phyloP scores from a whole-genome alignment of 345 rosid species.

The Rubroshorea leprosula region DNA sequence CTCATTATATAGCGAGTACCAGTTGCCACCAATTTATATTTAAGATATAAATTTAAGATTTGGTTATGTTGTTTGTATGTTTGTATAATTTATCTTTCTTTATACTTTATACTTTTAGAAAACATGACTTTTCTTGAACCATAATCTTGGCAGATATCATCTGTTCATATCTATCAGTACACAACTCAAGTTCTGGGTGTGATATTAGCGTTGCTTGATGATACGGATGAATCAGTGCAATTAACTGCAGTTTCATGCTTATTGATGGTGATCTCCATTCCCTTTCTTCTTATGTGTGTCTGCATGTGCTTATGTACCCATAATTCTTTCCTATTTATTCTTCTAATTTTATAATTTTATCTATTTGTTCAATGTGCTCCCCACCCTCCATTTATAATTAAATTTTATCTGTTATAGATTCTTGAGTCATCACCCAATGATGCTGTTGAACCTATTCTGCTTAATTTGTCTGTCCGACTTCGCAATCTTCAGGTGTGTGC shows the following conservation, averaged over 20 bases:
- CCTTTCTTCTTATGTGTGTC: constrained; percentile 12
- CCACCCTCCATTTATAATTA: constrained; percentile 13
- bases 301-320: too few species aligned
- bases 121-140: background rate
- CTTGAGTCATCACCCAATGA: constrained; percentile 72
- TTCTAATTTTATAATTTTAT: background rate
- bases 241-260: constrained; percentile 88
- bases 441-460: constrained; percentile 83
- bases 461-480: constrained; percentile 74
- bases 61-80: background rate
- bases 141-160: constrained; percentile 59
- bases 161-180: constrained; percentile 63
- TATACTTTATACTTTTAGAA: background rate
- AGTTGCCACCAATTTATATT: background rate
- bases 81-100: background rate
- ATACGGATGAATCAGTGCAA: constrained; percentile 81
- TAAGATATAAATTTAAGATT: background rate
- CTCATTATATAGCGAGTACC: background rate
- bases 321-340: background rate
- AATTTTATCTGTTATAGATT: constrained; percentile 39
- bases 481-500: constrained; percentile 77
- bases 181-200: constrained; percentile 79
- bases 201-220: constrained; percentile 86
- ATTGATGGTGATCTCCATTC: constrained; percentile 44
- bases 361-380: constrained; percentile 2